Evolutionary conservation across 345 rosid genomes (phyloP).

Genomic region (Reutealis trisperma): DNA sequence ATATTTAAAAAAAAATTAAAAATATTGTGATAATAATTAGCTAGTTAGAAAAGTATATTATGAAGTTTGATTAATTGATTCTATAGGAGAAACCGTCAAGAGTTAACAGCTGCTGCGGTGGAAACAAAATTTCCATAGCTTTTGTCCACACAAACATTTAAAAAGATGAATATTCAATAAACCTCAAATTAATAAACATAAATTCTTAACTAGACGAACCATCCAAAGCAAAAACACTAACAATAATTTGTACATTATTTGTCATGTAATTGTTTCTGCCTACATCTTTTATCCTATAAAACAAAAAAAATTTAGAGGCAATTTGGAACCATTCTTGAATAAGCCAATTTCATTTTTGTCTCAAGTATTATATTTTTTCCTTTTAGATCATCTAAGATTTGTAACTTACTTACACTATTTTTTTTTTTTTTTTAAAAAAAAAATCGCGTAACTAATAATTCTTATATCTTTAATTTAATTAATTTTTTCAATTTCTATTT

Average conservation of each 20-base stretch:
- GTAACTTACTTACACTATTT: background rate
- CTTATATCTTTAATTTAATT: too few relatives aligned
- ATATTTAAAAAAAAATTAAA: too few relatives aligned
- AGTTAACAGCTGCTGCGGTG: background rate
- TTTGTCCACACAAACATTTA: background rate
- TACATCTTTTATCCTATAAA: constrained; percentile 7
- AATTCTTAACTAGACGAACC: constrained; percentile 5
- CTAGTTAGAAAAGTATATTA: background rate
- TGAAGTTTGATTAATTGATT: background rate
- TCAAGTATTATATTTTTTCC: background rate
- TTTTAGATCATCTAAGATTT: background rate
- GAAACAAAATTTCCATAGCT: background rate
- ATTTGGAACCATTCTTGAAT: background rate
- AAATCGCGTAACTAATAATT: too few relatives aligned
- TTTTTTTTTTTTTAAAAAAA: background rate
- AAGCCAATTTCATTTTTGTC: background rate
- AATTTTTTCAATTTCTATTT: too few relatives aligned
- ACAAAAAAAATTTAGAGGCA: constrained; percentile 11
- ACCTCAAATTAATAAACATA: background rate
- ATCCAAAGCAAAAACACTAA: constrained; percentile 12
- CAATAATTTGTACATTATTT: background rate
- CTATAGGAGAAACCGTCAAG: constrained; percentile 20
- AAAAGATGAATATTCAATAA: background rate
- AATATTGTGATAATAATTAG: too few relatives aligned
- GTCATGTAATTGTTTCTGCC: constrained; percentile 6